phyloP scores from a whole-genome alignment of 176 grass and related monocot genomes.

The Cenchrus purpureus region DNA sequence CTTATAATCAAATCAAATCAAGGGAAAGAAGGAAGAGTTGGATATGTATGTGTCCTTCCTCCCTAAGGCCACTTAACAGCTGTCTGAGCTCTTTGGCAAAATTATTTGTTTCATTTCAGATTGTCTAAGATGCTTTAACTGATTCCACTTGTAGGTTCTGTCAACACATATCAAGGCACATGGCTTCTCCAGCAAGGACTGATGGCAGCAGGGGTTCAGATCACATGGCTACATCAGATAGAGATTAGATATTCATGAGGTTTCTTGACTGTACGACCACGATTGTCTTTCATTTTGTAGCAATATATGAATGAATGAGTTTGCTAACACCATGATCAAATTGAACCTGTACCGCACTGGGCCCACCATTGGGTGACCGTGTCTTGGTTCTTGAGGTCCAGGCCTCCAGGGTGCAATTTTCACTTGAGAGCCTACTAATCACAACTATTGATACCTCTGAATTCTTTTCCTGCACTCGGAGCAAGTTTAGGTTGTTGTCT shows the following conservation, averaged over 20 bases:
- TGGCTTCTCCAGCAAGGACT: conserved; percentile 49
- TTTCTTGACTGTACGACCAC: conserved; percentile 17
- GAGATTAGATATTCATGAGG: conserved; percentile 43
- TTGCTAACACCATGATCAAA: conserved; percentile 43
- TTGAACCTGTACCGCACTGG: conserved; percentile 35
- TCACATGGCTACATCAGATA: conserved; percentile 52
- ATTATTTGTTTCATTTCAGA: conserved; percentile 25
- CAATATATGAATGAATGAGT: conserved; percentile 33
- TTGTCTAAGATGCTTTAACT: conserved; percentile 32
- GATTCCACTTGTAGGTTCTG: conserved; percentile 63
- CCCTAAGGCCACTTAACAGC: not conserved
- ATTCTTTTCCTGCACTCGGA: conserved; percentile 38
- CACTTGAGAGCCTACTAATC: conserved; percentile 31
- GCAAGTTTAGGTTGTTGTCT: not conserved
- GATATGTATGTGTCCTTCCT: conserved; percentile 67
- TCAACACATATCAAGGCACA: conserved; percentile 59
- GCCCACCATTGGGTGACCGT: conserved; percentile 28
- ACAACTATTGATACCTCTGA: conserved; percentile 40
- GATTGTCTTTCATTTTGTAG: conserved; percentile 47
- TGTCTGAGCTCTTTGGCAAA: conserved; percentile 17
- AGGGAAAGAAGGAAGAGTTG: conserved; percentile 60
- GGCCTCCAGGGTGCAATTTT: conserved; percentile 19
- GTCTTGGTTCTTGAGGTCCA: not conserved
- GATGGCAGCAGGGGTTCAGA: conserved; percentile 58
- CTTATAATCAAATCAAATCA: conserved; percentile 65